Conservation (phyloP, 2,329 filamentous ascomycete species). For the Pyrenophora tritici-repentis region DNA sequence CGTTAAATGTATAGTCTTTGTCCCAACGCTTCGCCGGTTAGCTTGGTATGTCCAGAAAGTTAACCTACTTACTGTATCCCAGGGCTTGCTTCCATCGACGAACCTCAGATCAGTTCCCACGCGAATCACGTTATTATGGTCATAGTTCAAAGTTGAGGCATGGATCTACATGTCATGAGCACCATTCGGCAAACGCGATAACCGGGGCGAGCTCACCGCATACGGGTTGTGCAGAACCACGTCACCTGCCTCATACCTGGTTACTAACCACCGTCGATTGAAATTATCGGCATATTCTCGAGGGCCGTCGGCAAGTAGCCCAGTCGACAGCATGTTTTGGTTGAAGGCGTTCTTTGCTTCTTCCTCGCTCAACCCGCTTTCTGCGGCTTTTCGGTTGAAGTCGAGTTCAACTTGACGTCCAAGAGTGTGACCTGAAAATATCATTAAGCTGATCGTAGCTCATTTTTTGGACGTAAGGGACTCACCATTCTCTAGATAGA, state of each 20-base stretch:
- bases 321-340: conserved; percentile 63
- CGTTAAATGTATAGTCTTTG: conserved; percentile 38
- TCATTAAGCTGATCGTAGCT: neutral
- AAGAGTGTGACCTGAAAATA: conserved; percentile 47
- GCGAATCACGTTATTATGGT: conserved; percentile 57
- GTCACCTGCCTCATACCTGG: conserved; percentile 60
- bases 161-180: conserved; percentile 54
- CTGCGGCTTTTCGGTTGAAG: conserved; percentile 56
- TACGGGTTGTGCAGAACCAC: conserved; percentile 49
- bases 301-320: conserved; percentile 58
- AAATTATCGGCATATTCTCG: conserved; percentile 52
- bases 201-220: conserved; percentile 17
- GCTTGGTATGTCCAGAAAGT: neutral
- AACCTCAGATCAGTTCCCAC: conserved; percentile 63
- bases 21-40: conserved; percentile 36
- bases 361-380: conserved; percentile 57
- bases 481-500: conserved; percentile 60
- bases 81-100: conserved; percentile 57
- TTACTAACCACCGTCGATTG: conserved; percentile 57
- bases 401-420: conserved; percentile 57
- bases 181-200: no score
- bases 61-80: conserved; percentile 51
- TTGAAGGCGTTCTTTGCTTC: conserved; percentile 56
- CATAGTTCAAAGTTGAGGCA: conserved; percentile 61
- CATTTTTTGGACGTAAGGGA: neutral